phyloP scores from a whole-genome alignment of 805 yeast species.

The Ogataea saltuana region DNA sequence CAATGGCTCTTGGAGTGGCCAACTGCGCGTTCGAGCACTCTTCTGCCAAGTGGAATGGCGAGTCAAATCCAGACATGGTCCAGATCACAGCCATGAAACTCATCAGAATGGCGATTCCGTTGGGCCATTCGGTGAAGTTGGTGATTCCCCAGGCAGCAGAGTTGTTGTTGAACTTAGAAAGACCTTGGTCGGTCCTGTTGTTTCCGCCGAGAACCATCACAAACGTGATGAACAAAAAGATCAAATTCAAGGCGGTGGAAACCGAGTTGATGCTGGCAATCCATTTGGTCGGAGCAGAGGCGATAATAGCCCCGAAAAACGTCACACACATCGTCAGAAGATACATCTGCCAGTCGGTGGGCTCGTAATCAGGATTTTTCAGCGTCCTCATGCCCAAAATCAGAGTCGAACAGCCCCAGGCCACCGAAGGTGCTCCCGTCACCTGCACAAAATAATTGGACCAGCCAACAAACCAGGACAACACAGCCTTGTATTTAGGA shows the following conservation, averaged over 20 bases:
- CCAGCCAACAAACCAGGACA: slow-evolving; percentile 65
- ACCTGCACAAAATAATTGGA: slow-evolving; percentile 64
- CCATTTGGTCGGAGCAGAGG: slow-evolving; percentile 54
- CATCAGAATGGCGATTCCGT: slow-evolving; percentile 56
- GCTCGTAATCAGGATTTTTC: slow-evolving; percentile 40
- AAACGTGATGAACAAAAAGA: slow-evolving; percentile 51
- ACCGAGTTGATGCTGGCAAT: slow-evolving; percentile 51
- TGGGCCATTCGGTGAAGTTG: slow-evolving; percentile 60
- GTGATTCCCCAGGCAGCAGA: slow-evolving; percentile 51
- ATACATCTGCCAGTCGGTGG: slow-evolving; percentile 50
- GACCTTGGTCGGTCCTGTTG: slow-evolving; percentile 37
- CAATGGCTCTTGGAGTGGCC: slow-evolving; percentile 68
- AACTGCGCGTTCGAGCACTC: slow-evolving; percentile 62
- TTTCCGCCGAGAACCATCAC: slow-evolving; percentile 54
- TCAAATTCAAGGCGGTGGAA: slow-evolving; percentile 49
- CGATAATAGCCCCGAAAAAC: slow-evolving; percentile 46
- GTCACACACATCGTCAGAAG: slow-evolving; percentile 52
- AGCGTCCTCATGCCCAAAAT: slow-evolving; percentile 51
- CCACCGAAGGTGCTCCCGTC: slow-evolving; percentile 61
- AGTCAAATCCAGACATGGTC: slow-evolving; percentile 75
- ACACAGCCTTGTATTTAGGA: slow-evolving; percentile 48
- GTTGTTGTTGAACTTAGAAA: slow-evolving; percentile 49
- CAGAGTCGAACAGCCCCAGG: slow-evolving; percentile 56
- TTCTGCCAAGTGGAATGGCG: slow-evolving; percentile 71
- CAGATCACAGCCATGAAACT: slow-evolving; percentile 59